These are phyloP conservation scores for Pestalotiopsis sp. DNA, from an alignment of 2,329 filamentous ascomycete genomes.

Conservation along the genomic window DNA sequence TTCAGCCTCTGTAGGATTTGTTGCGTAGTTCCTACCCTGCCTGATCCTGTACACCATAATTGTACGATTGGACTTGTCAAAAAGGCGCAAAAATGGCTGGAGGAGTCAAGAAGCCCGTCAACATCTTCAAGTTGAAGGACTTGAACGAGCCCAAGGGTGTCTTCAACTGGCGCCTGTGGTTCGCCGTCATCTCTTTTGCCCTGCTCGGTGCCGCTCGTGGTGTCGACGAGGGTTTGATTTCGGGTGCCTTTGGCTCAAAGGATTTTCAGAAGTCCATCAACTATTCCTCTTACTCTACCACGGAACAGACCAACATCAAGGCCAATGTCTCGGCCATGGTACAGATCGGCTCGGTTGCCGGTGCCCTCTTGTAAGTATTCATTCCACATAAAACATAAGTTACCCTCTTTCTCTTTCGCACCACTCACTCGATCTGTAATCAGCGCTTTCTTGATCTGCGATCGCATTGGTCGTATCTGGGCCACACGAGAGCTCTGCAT, in stretches of 20 bases:
- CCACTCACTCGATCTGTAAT: neutral
- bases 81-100: constrained; percentile 25
- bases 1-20: neutral
- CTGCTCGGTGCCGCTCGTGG: constrained; percentile 78
- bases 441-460: constrained; percentile 61
- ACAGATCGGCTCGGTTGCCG: constrained; percentile 75
- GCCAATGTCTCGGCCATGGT: constrained; percentile 83
- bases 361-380: constrained; percentile 59
- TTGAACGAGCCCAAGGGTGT: constrained; percentile 69
- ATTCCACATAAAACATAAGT: too few relatives aligned
- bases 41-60: neutral
- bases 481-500: constrained; percentile 60
- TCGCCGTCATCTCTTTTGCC: constrained; percentile 73
- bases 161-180: constrained; percentile 80
- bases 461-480: constrained; percentile 65
- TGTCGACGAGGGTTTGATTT: constrained; percentile 80
- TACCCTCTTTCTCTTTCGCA: neutral
- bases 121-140: constrained; percentile 66
- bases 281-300: constrained; percentile 53
- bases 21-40: neutral
- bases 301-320: constrained; percentile 68
- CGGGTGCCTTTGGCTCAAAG: constrained; percentile 69
- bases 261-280: constrained; percentile 65
- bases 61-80: neutral
- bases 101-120: constrained; percentile 40